A percentile compares a stretch with the other conserved stretches of the same genome.
These are phyloP conservation scores for Amanita subjunquillea DNA, from an alignment of 768 basidiomycete species.

Conservation along the genomic window DNA sequence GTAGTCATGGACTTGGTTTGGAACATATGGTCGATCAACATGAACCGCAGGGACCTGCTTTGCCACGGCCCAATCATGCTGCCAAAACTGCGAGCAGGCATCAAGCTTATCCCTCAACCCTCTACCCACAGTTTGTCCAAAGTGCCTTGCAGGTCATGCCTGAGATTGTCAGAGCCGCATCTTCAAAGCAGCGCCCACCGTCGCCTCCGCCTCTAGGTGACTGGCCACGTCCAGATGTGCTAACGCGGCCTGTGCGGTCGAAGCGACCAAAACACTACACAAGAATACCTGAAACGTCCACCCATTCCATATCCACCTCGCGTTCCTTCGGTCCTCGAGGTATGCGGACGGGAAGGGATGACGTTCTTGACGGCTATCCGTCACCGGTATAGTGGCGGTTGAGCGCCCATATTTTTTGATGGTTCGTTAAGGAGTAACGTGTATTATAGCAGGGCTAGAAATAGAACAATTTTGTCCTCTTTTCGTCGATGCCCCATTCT, in stretches of 20 bases:
- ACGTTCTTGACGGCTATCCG: no score
- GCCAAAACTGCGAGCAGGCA: conserved; percentile 10
- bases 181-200: conserved; percentile 14
- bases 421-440: no score
- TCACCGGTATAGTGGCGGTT: no score
- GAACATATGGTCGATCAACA: conserved; percentile 43
- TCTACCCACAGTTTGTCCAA: conserved; percentile 18
- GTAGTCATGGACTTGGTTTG: conserved; percentile 26
- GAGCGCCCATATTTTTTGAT: no score
- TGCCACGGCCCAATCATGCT: conserved; percentile 14
- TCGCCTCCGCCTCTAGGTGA: conserved; percentile 36
- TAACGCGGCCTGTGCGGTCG: conserved; percentile 19
- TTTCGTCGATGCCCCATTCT: no score
- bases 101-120: conserved; percentile 12
- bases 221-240: conserved; percentile 41
- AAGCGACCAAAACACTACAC: not conserved
- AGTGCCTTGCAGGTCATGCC: conserved; percentile 12
- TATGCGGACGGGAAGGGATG: not conserved
- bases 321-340: not conserved
- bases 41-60: conserved; percentile 16
- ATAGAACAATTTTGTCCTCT: no score
- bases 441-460: no score
- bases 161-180: conserved; percentile 4
- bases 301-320: not conserved
- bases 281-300: not conserved